Conservation (phyloP, 768 basidiomycete genomes). For the Tremella yokohamensis region DNA sequence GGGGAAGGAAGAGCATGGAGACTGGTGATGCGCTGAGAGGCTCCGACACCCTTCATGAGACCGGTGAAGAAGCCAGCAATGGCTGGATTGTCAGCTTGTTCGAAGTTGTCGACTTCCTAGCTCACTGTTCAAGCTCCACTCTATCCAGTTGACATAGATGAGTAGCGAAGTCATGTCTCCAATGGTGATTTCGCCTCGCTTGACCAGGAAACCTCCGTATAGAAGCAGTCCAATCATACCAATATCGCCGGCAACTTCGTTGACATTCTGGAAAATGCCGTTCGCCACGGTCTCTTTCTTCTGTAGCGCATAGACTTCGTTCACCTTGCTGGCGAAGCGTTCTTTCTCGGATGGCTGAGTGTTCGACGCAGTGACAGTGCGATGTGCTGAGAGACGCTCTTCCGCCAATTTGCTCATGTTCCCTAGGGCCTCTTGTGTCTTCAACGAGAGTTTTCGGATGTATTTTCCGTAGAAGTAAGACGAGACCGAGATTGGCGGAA, state of each 20-base stretch:
- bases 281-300: constrained; percentile 82
- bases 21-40: constrained; percentile 83
- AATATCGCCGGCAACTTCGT: constrained; percentile 47
- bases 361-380: constrained; percentile 70
- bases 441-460: constrained; percentile 79
- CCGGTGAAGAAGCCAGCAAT: constrained; percentile 58
- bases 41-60: constrained; percentile 93
- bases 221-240: constrained; percentile 45
- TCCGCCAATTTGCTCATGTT: constrained; percentile 91
- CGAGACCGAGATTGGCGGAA: constrained; percentile 51
- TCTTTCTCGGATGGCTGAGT: constrained; percentile 69
- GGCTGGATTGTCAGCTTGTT: constrained; percentile 13
- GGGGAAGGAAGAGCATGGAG: constrained; percentile 60
- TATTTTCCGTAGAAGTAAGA: constrained; percentile 54
- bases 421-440: constrained; percentile 88
- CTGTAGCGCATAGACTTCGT: constrained; percentile 66
- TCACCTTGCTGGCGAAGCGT: constrained; percentile 64
- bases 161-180: constrained; percentile 55
- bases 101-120: background rate
- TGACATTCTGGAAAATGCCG: constrained; percentile 77
- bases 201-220: constrained; percentile 88
- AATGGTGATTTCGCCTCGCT: constrained; percentile 76
- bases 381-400: constrained; percentile 62
- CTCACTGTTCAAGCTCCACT: constrained; percentile 42
- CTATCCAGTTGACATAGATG: constrained; percentile 48